Evolutionary conservation across 345 rosid species (phyloP).

Genomic region (Euphorbia peplus): DNA sequence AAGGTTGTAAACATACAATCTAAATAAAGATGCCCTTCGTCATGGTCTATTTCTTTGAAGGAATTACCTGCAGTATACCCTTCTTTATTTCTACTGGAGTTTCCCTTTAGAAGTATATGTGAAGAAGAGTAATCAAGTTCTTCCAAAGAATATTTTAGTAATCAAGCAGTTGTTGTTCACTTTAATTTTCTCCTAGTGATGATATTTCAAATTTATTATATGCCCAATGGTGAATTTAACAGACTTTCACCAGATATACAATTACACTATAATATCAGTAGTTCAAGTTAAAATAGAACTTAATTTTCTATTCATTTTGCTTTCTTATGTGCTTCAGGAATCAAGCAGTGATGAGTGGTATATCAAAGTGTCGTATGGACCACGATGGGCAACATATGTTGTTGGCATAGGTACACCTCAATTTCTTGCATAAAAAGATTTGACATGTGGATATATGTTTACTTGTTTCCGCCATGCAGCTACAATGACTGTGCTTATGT

Average conservation of each 20-base stretch:
- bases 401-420: conserved; percentile 64
- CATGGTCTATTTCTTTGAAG: neutral
- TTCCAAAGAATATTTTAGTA: neutral
- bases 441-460: conserved; percentile 4
- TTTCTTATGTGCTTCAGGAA: conserved; percentile 44
- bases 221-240: neutral
- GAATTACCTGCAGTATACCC: neutral
- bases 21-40: neutral
- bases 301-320: conserved; percentile 11
- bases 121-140: neutral
- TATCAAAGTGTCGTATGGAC: conserved; percentile 74
- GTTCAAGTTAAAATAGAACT: neutral
- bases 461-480: conserved; percentile 35
- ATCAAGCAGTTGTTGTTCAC: conserved; percentile 5
- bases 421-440: neutral
- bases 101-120: neutral
- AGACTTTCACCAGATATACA: neutral
- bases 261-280: neutral
- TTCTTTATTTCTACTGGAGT: too few species aligned
- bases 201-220: neutral
- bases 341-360: conserved; percentile 50
- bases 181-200: conserved; percentile 1
- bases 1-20: neutral
- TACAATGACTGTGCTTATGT: conserved; percentile 65
- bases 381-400: conserved; percentile 88